Conservation (phyloP, 1,139 yeast genomes). For the Geotrichum cucujoidarum region DNA sequence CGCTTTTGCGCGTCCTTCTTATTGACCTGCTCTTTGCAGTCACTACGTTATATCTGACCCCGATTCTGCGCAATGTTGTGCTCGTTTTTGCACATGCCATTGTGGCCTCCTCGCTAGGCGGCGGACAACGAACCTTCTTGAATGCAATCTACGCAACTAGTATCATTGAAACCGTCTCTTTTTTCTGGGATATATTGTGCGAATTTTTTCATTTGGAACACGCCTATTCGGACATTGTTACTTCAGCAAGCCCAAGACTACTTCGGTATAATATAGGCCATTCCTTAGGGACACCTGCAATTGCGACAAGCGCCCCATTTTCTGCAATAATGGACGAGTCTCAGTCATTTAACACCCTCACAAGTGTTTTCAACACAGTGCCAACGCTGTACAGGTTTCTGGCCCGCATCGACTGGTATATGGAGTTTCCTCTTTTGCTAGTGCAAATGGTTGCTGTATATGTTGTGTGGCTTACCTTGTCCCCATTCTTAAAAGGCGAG, state of each 20-base stretch:
- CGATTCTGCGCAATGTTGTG: constrained; percentile 27
- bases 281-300: constrained; percentile 4
- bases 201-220: constrained; percentile 15
- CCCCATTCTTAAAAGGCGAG: constrained; percentile 29
- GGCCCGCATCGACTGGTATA: constrained; percentile 29
- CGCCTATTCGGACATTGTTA: constrained; percentile 9
- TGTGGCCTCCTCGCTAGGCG: constrained; percentile 36
- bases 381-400: constrained; percentile 26
- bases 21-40: constrained; percentile 27
- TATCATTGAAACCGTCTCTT: constrained; percentile 28
- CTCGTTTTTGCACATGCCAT: constrained; percentile 36
- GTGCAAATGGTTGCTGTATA: constrained; percentile 32
- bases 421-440: constrained; percentile 30
- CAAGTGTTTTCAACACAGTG: constrained; percentile 25
- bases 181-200: constrained; percentile 25
- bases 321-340: constrained; percentile 6
- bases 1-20: constrained; percentile 21
- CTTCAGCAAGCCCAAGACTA: constrained; percentile 6
- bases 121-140: constrained; percentile 31
- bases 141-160: constrained; percentile 36
- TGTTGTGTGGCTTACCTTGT: constrained; percentile 30
- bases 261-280: constrained; percentile 2
- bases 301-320: constrained; percentile 3
- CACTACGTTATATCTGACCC: constrained; percentile 28
- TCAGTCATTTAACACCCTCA: constrained; percentile 27